Conservation (phyloP, 495 filamentous ascomycete genomes). For the Tuber brumale region DNA sequence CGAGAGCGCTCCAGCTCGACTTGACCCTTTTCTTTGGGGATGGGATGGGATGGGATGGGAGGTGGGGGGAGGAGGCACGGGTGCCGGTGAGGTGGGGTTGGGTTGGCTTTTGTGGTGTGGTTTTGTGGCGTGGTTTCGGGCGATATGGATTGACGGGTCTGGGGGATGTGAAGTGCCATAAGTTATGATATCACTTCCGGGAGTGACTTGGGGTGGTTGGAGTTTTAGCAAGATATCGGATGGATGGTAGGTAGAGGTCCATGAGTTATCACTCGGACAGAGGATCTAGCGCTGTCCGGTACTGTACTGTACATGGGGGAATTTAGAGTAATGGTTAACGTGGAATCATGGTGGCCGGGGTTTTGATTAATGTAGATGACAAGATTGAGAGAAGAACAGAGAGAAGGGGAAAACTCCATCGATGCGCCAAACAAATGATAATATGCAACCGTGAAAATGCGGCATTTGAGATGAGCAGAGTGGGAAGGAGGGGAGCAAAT, state of each 20-base stretch:
- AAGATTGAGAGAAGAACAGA: background rate
- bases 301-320: background rate
- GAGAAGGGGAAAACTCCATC: background rate
- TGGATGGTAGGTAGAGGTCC: background rate
- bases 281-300: too few relatives aligned
- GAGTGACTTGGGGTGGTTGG: background rate
- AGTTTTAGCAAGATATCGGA: background rate
- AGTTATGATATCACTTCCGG: background rate
- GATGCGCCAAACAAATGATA: background rate
- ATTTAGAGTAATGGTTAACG: background rate
- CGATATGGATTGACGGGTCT: background rate
- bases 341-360: background rate
- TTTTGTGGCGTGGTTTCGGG: background rate
- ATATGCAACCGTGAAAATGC: conserved; percentile 4
- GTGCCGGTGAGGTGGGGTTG: background rate
- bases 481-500: background rate
- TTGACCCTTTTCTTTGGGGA: background rate
- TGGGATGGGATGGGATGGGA: background rate
- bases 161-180: background rate
- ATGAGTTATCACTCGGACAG: background rate
- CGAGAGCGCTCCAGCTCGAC: background rate
- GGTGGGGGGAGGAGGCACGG: background rate
- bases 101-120: background rate
- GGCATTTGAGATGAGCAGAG: background rate
- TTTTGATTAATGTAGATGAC: background rate